Percentiles rank a stretch among this genome's conserved stretches.
phyloP scores from a whole-genome alignment of 345 rosid genomes.

The Gossypium turneri region DNA sequence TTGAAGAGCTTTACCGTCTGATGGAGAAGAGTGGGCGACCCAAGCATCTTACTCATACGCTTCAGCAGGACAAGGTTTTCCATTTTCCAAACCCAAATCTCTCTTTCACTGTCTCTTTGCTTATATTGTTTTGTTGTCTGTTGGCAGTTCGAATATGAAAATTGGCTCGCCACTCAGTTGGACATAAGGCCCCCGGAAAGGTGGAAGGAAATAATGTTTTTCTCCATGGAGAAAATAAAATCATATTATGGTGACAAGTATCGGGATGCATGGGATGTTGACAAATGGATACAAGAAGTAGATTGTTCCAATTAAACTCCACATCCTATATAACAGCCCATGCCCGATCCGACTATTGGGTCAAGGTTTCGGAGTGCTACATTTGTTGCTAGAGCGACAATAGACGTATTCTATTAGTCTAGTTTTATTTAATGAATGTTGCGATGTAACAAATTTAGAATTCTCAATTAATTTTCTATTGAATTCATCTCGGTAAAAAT shows the following conservation, averaged over 20 bases:
- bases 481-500: too few relatives aligned
- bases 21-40: conserved; percentile 8
- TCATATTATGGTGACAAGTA: conserved; percentile 32
- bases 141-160: conserved; percentile 46
- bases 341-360: too few relatives aligned
- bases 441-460: too few relatives aligned
- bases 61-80: conserved; percentile 2
- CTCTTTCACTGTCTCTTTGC: not conserved
- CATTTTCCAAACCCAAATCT: not conserved
- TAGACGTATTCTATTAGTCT: too few relatives aligned
- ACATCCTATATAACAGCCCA: not conserved
- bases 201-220: conserved; percentile 55
- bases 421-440: too few relatives aligned
- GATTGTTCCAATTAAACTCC: not conserved
- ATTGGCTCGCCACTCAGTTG: conserved; percentile 56
- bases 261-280: conserved; percentile 64
- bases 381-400: too few relatives aligned
- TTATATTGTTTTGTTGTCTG: not conserved
- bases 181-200: conserved; percentile 35
- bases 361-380: too few relatives aligned
- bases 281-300: conserved; percentile 17
- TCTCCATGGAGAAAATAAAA: not conserved
- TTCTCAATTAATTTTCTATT: too few relatives aligned
- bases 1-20: not conserved
- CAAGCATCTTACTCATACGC: conserved; percentile 1